Conservation (phyloP, 2,329 filamentous ascomycete species). For the Trichoderma aggressivum region DNA sequence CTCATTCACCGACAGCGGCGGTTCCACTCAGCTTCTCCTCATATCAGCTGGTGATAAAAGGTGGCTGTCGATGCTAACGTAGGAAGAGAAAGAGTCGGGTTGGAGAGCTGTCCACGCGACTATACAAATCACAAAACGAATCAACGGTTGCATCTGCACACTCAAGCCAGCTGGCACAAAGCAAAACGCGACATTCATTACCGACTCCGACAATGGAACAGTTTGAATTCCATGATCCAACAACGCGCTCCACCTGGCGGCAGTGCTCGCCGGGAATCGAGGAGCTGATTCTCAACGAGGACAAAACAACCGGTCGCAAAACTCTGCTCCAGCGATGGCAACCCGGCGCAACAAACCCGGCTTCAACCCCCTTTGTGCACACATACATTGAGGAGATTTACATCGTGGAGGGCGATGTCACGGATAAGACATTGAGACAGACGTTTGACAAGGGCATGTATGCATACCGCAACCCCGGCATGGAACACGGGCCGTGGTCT, state of each 20-base stretch:
- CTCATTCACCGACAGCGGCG: not conserved
- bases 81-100: not conserved
- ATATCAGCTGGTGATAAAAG: not conserved
- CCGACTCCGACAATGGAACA: slow-evolving; percentile 24
- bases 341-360: slow-evolving; percentile 28
- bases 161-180: not conserved
- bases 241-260: slow-evolving; percentile 25
- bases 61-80: not conserved
- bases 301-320: slow-evolving; percentile 27
- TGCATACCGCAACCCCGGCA: slow-evolving; percentile 39
- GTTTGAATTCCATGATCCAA: slow-evolving; percentile 29
- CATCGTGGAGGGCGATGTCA: slow-evolving; percentile 35
- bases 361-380: slow-evolving; percentile 31
- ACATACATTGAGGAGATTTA: slow-evolving; percentile 39
- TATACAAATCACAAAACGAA: not conserved
- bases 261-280: slow-evolving; percentile 33
- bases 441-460: slow-evolving; percentile 36
- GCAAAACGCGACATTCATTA: not conserved
- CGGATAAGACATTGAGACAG: slow-evolving; percentile 30
- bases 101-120: not conserved
- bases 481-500: slow-evolving; percentile 39
- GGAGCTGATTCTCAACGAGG: slow-evolving; percentile 36
- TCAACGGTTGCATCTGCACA: not conserved
- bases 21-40: slow-evolving; percentile 3
- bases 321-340: slow-evolving; percentile 37